Base-by-base conservation (phyloP, 2,329 filamentous ascomycete genomes). In the Beauveria australis region DNA sequence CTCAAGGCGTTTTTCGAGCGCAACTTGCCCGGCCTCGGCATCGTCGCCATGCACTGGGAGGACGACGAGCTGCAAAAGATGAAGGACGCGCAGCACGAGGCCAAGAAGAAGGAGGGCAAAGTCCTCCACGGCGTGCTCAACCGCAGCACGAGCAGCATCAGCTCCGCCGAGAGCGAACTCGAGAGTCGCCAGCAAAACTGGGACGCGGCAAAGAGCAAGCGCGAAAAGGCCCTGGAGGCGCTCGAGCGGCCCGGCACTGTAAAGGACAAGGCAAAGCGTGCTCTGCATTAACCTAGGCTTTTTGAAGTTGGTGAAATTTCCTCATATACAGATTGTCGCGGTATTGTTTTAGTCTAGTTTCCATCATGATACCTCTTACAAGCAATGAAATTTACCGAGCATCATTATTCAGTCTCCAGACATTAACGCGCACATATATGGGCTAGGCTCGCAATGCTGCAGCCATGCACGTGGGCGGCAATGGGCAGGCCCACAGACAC, bases 31-130 rank as follows among this genome's bases (percentile, higher is more conserved):
- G 91, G 90, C 0, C 76, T 97, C 1, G 85, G 88, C 56, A 78
- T 96, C 51, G 78, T 86, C 0, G 85, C 85, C 0, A 83, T 93
- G 66, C 88, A 92, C 69, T 95, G 90, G 75, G 90, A 91, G 61
- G 89, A 90, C 10, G 81, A 92, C 62, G 79, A 84, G 65, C 87
- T 96, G 74, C 75, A 80, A 48, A 79, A 84, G 63, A 81, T 95
- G 78, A 97, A 97, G 78, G 76, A 86, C 47, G 81, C 86, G 63
- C 92, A 96, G 75, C 78, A 84, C 28, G 82, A 87, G 62, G 75
- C 81, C 65, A 96, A 94, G 82, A 89, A 89, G 79, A 76, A 77
- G 46, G 79, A 83, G 67, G 81, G 82, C 33, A 67, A 69, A 9
- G 71, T 76, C 62, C 66, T 86, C 40, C 74, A 78, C 60, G 78